A percentile compares a stretch with the other conserved stretches of the same genome.
phyloP scores from a whole-genome alignment of 768 basidiomycete species.

The Mrakia frigida region DNA sequence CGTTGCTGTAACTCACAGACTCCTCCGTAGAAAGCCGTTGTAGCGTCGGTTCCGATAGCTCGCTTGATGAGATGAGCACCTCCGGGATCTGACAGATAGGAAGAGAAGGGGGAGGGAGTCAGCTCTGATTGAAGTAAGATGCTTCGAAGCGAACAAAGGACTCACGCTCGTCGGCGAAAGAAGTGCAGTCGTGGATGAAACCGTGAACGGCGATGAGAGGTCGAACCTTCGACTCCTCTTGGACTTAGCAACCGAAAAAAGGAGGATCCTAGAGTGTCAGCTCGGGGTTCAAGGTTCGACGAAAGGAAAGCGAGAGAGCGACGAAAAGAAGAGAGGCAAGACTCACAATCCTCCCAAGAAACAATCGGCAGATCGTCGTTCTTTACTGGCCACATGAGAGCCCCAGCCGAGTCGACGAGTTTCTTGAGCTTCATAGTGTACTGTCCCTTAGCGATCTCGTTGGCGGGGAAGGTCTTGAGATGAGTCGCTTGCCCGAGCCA shows the following conservation, averaged over 20 bases:
- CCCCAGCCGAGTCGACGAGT: conserved; percentile 69
- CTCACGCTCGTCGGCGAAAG: conserved; percentile 26
- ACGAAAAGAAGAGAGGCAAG: no score
- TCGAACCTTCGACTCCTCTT: conserved; percentile 69
- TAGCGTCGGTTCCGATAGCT: conserved; percentile 83
- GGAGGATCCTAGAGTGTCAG: not conserved
- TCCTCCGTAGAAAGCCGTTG: conserved; percentile 89
- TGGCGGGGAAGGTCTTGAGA: conserved; percentile 76
- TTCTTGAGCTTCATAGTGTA: conserved; percentile 91
- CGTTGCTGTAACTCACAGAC: conserved; percentile 63
- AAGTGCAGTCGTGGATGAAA: conserved; percentile 55
- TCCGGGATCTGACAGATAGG: conserved; percentile 56
- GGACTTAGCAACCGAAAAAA: conserved; percentile 37
- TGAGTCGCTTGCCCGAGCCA: conserved; percentile 71
- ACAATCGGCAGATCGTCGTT: conserved; percentile 71
- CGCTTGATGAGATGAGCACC: conserved; percentile 77
- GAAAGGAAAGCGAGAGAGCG: not conserved
- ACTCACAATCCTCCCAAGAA: conserved; percentile 78
- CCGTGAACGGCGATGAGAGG: conserved; percentile 82
- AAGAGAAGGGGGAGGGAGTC: not conserved
- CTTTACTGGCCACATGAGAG: conserved; percentile 71
- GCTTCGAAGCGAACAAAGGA: not conserved
- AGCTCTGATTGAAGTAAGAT: not conserved
- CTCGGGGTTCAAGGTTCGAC: not conserved
- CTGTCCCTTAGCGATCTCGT: conserved; percentile 85